Evolutionary conservation across 768 basidiomycete species (phyloP), one percentile per base, ranked within the genome.

Genomic region (Russula lepida): DNA sequence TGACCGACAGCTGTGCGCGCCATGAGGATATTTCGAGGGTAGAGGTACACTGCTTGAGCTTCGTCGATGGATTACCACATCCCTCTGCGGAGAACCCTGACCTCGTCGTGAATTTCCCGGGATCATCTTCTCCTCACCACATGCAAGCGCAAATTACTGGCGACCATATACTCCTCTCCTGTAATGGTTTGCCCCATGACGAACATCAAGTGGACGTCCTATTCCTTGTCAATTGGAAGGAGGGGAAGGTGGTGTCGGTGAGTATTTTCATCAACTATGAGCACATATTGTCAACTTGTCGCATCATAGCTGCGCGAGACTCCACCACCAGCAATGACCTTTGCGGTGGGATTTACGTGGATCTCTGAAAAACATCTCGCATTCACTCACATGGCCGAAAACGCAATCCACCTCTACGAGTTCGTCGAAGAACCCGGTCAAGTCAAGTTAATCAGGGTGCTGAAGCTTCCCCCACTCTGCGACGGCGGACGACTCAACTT

Each of bases 211-310:
- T 43, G 37, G 33, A 49, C 30, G 35, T 62, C 19, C 11, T 51
- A 27, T 41, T 62, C 51, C 56, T 62, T 15, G 35, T 62, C 19
- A 43, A 6, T 19, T 58, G 51, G 56, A 54, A 58, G 56, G 51
- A 13, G 21, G 52, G 51, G 4, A 53, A 41, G n/a, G 51, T 58
- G 12, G 19, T 44, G n/a, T 43, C 46, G 32, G 56, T 54, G n/a
- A 6, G 56, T 28, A 6, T 21, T 35, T 25, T 33, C 21, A 27
- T 54, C 56, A 28, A 58, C 19, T 30, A 25, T 23, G 44, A 12
- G 12, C 2, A 25, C 30, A 27, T 51, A 33, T 41, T 2, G 6
- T 15, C 33, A 30, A 30, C 25, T 7, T 27, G 7, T 15, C 23
- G 6, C 13, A 17, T 41, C 13, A 17, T 44, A 62, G 56, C 15